Evolutionary conservation across 345 rosid species (phyloP).

Genomic region (Sapria himalayana): DNA sequence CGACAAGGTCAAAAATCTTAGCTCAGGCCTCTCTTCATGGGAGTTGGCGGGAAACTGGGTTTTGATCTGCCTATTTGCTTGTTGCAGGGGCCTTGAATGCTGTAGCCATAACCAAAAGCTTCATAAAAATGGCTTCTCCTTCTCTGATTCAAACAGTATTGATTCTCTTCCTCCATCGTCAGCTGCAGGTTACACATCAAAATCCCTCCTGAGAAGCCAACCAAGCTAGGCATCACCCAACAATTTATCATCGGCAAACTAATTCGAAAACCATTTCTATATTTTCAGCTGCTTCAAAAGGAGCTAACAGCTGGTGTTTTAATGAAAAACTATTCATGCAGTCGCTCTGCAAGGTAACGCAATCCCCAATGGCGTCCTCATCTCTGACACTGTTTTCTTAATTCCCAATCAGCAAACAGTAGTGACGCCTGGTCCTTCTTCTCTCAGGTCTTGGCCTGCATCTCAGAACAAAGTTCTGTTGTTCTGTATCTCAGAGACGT

Average conservation of each 20-base stretch:
- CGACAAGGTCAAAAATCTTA: too few relatives aligned
- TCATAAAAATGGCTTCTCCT: constrained; percentile 45
- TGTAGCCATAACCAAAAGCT: constrained; percentile 27
- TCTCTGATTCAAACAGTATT: constrained; percentile 39
- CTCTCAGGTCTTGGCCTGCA: constrained; percentile 46
- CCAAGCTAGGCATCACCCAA: too few relatives aligned
- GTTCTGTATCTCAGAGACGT: constrained; percentile 67
- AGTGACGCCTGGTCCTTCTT: too few relatives aligned
- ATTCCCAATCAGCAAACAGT: too few relatives aligned
- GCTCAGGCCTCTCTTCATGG: too few relatives aligned
- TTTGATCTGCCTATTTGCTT: constrained; percentile 3
- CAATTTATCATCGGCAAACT: too few relatives aligned
- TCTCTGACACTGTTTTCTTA: too few relatives aligned
- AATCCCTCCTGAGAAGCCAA: not conserved
- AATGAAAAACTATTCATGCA: constrained; percentile 61
- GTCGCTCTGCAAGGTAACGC: constrained; percentile 70
- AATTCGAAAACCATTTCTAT: constrained; percentile 3
- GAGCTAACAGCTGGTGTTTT: constrained; percentile 47
- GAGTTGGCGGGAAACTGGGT: not conserved
- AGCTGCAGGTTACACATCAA: constrained; percentile 26
- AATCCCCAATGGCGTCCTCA: too few relatives aligned
- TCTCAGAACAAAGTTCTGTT: constrained; percentile 35
- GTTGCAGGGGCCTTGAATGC: constrained; percentile 29
- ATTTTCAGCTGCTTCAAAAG: constrained; percentile 28
- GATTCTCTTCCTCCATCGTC: constrained; percentile 21